phyloP scores from a whole-genome alignment of 495 filamentous ascomycete species.

The Jackrogersella minutella region DNA sequence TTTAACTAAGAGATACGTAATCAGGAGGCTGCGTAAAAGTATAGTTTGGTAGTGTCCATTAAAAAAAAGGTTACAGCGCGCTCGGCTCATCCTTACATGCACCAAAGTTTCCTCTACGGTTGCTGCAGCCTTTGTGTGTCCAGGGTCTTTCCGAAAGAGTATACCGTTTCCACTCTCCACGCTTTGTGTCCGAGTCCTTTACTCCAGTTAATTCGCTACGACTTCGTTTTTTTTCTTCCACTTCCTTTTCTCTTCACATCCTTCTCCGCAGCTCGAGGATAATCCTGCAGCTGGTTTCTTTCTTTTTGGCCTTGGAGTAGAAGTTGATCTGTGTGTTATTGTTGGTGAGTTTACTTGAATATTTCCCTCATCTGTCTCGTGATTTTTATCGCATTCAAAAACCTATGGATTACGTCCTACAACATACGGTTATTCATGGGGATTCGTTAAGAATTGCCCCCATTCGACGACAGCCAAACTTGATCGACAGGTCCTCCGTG shows the following conservation, averaged over 20 bases:
- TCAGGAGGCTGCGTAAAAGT: not conserved
- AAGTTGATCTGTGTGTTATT: conserved; percentile 38
- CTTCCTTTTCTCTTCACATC: conserved; percentile 27
- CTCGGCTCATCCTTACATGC: conserved; percentile 22
- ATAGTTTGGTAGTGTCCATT: conserved; percentile 15
- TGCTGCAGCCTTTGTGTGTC: conserved; percentile 28
- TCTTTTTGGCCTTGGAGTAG: conserved; percentile 43
- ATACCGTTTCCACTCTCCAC: conserved; percentile 24
- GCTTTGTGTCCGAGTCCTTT: conserved; percentile 36
- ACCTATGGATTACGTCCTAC: conserved; percentile 9
- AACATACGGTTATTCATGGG: conserved; percentile 8
- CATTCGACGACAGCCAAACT: conserved; percentile 7
- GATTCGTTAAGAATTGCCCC: conserved; percentile 23
- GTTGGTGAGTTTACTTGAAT: conserved; percentile 27
- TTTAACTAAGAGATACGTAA: not conserved
- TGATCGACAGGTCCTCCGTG: not conserved
- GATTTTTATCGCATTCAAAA: conserved; percentile 6
- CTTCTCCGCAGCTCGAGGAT: conserved; percentile 37
- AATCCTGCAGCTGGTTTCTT: conserved; percentile 38
- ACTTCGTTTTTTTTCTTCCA: conserved; percentile 32
- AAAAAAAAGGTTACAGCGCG: conserved; percentile 28
- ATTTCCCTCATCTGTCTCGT: conserved; percentile 2
- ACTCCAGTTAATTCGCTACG: conserved; percentile 27
- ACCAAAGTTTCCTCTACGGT: conserved; percentile 19
- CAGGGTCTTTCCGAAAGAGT: conserved; percentile 41